Percentiles rank a stretch among this genome's conserved stretches.
These are phyloP conservation scores for Aspergillus tubingensis DNA, from an alignment of 2,329 filamentous ascomycete genomes.

Conservation along the genomic window DNA sequence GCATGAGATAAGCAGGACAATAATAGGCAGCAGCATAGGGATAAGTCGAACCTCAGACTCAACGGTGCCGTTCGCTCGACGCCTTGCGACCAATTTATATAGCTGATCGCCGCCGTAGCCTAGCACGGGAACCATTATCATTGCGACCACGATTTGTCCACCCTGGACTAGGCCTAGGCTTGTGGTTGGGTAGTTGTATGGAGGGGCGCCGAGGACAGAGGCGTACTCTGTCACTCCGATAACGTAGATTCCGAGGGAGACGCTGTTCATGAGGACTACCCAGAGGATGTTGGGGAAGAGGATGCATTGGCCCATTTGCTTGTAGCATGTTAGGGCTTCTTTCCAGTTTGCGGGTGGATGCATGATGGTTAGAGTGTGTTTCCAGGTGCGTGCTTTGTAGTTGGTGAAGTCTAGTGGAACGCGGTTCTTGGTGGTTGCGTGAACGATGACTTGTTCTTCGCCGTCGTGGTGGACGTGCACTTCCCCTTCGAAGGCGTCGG, in stretches of 20 bases:
- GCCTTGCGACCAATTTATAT: slow-evolving; percentile 2
- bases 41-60: slow-evolving; percentile 11
- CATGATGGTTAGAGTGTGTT: background rate
- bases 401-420: background rate
- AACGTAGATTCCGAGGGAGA: slow-evolving; percentile 16
- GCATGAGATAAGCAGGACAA: slow-evolving; percentile 7
- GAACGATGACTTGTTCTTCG: background rate
- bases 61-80: background rate
- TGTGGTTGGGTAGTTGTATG: slow-evolving; percentile 9
- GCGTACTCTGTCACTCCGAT: slow-evolving; percentile 13
- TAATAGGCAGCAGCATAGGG: background rate
- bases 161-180: slow-evolving; percentile 12
- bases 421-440: slow-evolving; percentile 3
- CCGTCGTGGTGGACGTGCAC: background rate
- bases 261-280: slow-evolving; percentile 15
- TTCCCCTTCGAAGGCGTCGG: slow-evolving; percentile 4
- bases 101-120: slow-evolving; percentile 14
- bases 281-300: slow-evolving; percentile 15
- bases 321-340: slow-evolving; percentile 11
- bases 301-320: slow-evolving; percentile 15
- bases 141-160: slow-evolving; percentile 13
- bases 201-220: slow-evolving; percentile 9
- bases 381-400: slow-evolving; percentile 10
- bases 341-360: slow-evolving; percentile 2
- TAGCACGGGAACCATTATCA: slow-evolving; percentile 15